Conservation (phyloP, 1,139 yeast species). For the Hansenula lynferdii region DNA sequence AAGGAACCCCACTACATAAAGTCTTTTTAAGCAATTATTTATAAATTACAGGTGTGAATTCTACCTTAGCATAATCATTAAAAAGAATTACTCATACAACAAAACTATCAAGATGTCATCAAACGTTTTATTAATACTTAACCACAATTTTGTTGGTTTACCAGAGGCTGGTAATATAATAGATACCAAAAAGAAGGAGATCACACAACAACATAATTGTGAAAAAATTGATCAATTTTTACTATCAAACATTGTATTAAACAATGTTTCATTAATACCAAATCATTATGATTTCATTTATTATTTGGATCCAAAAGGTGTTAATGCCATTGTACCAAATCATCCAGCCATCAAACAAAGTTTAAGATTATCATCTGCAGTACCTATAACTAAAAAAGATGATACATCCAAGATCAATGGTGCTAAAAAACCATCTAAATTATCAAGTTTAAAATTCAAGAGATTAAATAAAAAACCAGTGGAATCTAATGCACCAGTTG, state of each 20-base stretch:
- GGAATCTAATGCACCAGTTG: background rate
- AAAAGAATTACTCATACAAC: background rate
- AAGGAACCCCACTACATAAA: too few relatives aligned
- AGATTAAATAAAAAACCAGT: slow-evolving; percentile 11
- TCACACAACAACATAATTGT: slow-evolving; percentile 7
- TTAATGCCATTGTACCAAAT: slow-evolving; percentile 19
- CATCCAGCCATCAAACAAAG: slow-evolving; percentile 17
- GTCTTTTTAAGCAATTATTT: too few relatives aligned
- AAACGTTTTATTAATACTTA: slow-evolving; percentile 20
- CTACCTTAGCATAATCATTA: too few relatives aligned
- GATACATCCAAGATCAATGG: too few relatives aligned
- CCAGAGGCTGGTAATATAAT: slow-evolving; percentile 19
- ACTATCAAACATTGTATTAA: slow-evolving; percentile 20
- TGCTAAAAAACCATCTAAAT: slow-evolving; percentile 18
- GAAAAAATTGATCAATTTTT: slow-evolving; percentile 18
- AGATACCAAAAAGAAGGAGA: slow-evolving; percentile 12
- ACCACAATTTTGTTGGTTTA: slow-evolving; percentile 18
- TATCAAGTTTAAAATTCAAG: slow-evolving; percentile 22
- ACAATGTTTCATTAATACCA: slow-evolving; percentile 14
- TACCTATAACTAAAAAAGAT: slow-evolving; percentile 1
- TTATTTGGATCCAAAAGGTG: slow-evolving; percentile 17
- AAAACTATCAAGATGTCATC: slow-evolving; percentile 10
- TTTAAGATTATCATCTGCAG: slow-evolving; percentile 6
- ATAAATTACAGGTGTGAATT: slow-evolving; percentile 1
- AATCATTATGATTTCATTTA: slow-evolving; percentile 20